These are phyloP conservation scores for Boletellus emodensis DNA, from an alignment of 768 basidiomycete species.

Conservation along the genomic window DNA sequence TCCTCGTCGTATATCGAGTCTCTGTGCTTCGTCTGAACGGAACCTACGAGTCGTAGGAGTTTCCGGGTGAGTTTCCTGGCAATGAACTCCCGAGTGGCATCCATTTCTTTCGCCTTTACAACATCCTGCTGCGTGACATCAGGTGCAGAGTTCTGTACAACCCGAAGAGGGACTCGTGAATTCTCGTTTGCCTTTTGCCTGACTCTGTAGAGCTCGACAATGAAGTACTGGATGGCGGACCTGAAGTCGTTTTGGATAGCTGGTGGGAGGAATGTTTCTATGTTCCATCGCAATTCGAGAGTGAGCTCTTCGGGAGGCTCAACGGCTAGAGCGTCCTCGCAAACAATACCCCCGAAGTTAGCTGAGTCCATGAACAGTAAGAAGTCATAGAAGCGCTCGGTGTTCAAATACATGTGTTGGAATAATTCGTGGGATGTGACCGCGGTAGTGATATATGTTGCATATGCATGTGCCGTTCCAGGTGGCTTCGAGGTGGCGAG, in stretches of 20 bases:
- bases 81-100: slow-evolving; percentile 72
- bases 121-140: slow-evolving; percentile 64
- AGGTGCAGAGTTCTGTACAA: slow-evolving; percentile 61
- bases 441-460: slow-evolving; percentile 90
- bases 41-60: slow-evolving; percentile 66
- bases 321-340: slow-evolving; percentile 67
- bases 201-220: slow-evolving; percentile 78
- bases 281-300: slow-evolving; percentile 90
- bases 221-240: slow-evolving; percentile 71
- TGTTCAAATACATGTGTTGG: slow-evolving; percentile 84
- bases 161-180: slow-evolving; percentile 66
- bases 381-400: slow-evolving; percentile 90
- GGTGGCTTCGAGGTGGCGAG: slow-evolving; percentile 95
- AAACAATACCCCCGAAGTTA: slow-evolving; percentile 88
- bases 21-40: slow-evolving; percentile 56
- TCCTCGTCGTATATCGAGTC: slow-evolving; percentile 56
- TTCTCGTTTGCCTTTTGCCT: slow-evolving; percentile 58
- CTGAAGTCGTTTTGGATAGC: slow-evolving; percentile 78
- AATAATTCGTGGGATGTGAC: slow-evolving; percentile 94
- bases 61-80: slow-evolving; percentile 75
- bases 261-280: slow-evolving; percentile 81
- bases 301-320: slow-evolving; percentile 66
- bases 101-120: slow-evolving; percentile 65
- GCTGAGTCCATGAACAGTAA: slow-evolving; percentile 94
- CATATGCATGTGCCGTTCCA: slow-evolving; percentile 92